These are phyloP conservation scores for Trichosanthes truncata DNA, from an alignment of 306 rosid genomes.

Conservation along the genomic window DNA sequence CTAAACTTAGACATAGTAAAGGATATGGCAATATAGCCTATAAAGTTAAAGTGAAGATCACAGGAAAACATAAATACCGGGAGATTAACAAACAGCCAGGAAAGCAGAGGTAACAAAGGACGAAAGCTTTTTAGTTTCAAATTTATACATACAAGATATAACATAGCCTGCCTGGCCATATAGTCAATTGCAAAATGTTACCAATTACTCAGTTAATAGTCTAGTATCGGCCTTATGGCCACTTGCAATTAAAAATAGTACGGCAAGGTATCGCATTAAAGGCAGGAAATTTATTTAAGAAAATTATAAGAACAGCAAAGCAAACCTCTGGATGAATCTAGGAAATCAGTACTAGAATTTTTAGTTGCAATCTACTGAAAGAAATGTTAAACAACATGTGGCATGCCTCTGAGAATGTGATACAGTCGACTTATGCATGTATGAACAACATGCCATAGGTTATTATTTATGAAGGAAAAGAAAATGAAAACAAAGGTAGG, in stretches of 20 bases:
- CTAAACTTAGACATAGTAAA: neutral
- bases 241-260: neutral
- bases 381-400: neutral
- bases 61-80: neutral
- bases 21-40: neutral
- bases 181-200: neutral
- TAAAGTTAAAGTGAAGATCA: neutral
- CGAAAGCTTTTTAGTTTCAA: neutral
- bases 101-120: neutral
- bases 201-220: neutral
- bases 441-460: neutral
- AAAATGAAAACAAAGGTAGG: neutral
- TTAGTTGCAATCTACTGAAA: neutral
- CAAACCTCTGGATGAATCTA: neutral
- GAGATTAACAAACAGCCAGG: neutral
- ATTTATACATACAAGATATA: neutral
- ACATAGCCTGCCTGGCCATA: neutral
- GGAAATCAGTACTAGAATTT: neutral
- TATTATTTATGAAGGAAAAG: neutral
- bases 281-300: neutral
- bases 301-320: neutral
- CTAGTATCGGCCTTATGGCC: neutral
- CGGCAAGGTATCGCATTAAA: neutral
- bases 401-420: neutral
- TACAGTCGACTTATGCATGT: neutral